Percentiles rank a stretch among this genome's conserved stretches.
These are phyloP conservation scores for Betula pendula DNA, from an alignment of 306 rosid species.

Conservation along the genomic window DNA sequence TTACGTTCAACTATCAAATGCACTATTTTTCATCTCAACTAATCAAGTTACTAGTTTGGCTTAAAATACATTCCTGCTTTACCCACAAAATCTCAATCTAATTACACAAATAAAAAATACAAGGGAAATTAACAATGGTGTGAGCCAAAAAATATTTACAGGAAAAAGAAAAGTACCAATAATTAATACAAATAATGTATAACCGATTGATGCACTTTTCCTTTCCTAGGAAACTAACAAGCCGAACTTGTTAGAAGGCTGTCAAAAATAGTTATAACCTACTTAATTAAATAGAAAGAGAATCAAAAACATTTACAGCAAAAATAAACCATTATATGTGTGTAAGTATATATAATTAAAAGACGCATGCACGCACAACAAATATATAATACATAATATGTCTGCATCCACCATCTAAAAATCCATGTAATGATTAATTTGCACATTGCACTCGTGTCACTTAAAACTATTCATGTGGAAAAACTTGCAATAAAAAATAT, in stretches of 20 bases:
- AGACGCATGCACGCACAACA: not conserved
- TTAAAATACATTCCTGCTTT: not conserved
- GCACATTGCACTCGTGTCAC: not conserved
- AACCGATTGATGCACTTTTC: no score
- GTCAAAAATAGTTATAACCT: no score
- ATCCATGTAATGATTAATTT: not conserved
- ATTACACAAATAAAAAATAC: not conserved
- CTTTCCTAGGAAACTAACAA: no score
- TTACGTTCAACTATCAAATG: not conserved
- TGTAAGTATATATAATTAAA: not conserved
- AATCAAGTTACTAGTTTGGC: not conserved
- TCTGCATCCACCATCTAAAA: not conserved
- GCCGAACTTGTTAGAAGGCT: no score
- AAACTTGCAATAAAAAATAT: not conserved
- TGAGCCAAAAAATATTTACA: not conserved
- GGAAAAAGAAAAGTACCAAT: not conserved
- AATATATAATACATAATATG: not conserved
- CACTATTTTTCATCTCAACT: not conserved
- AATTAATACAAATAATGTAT: not conserved
- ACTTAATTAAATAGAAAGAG: no score
- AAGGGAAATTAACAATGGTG: not conserved
- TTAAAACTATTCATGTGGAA: not conserved
- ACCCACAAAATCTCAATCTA: conserved; percentile 2
- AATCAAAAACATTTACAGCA: not conserved
- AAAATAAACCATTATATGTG: not conserved